Conservation (phyloP, 116 monocot species). For the Iris pallida region DNA sequence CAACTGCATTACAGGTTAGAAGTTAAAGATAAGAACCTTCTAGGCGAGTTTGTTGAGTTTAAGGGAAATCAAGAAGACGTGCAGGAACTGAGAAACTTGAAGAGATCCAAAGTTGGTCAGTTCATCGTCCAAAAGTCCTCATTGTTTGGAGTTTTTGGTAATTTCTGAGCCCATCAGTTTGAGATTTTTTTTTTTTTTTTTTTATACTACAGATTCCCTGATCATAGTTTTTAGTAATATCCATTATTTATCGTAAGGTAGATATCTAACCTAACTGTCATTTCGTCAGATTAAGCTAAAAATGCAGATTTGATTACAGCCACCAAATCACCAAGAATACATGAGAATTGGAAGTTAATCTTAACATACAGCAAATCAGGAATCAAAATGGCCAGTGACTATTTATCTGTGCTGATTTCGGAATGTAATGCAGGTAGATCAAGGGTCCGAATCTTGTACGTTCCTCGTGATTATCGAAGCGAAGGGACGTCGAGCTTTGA, state of each 20-base stretch:
- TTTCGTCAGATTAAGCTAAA: too few species aligned
- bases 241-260: background rate
- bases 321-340: too few species aligned
- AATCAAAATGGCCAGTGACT: too few species aligned
- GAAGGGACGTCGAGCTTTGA: conserved; percentile 61
- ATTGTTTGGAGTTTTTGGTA: conserved; percentile 41
- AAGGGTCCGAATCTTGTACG: conserved; percentile 46
- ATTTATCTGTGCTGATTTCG: background rate
- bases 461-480: conserved; percentile 61
- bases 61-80: conserved; percentile 54
- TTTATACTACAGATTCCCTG: too few species aligned
- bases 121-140: conserved; percentile 44
- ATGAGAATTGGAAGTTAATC: too few species aligned
- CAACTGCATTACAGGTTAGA: conserved; percentile 52
- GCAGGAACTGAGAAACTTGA: conserved; percentile 41
- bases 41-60: conserved; percentile 87
- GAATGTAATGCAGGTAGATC: conserved; percentile 55
- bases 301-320: too few species aligned
- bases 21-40: conserved; percentile 54
- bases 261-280: too few species aligned
- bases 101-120: conserved; percentile 64
- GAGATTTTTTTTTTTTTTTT: background rate
- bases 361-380: too few species aligned
- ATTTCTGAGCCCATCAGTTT: background rate
- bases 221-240: conserved; percentile 7